phyloP scores from a whole-genome alignment of 495 filamentous ascomycete species.

The Aspergillus bridgeri region DNA sequence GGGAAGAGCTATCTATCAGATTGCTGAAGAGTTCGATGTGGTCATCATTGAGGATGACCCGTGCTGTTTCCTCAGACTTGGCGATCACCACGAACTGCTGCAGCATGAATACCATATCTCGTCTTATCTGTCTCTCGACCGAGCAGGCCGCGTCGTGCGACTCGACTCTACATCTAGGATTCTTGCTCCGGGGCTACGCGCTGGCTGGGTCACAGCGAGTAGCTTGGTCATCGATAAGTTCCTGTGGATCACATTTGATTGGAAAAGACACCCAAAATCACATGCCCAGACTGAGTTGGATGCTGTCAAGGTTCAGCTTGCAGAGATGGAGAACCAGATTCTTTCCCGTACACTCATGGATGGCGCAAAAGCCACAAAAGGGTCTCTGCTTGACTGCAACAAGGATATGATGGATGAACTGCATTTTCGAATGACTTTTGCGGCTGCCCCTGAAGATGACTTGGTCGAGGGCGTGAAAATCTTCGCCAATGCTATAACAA shows the following conservation, averaged over 20 bases:
- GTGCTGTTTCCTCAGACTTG: constrained; percentile 41
- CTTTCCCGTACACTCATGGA: not conserved
- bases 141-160: constrained; percentile 59
- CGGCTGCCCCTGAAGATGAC: constrained; percentile 4
- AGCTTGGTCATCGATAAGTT: constrained; percentile 23
- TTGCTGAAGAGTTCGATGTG: constrained; percentile 67
- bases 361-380: constrained; percentile 1
- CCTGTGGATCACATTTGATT: constrained; percentile 15
- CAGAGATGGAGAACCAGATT: not conserved
- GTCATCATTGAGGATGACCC: constrained; percentile 80
- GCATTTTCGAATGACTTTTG: constrained; percentile 15
- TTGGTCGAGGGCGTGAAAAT: constrained; percentile 10
- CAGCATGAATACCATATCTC: constrained; percentile 19
- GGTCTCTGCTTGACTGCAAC: not conserved
- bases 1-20: constrained; percentile 57
- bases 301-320: not conserved
- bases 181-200: constrained; percentile 25
- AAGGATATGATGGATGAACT: not conserved
- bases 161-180: constrained; percentile 32
- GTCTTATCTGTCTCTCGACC: constrained; percentile 37
- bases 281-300: not conserved
- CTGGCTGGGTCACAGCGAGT: constrained; percentile 30
- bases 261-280: not conserved
- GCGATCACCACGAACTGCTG: not conserved
- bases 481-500: constrained; percentile 3